These are phyloP conservation scores for Castanea crenata DNA, from an alignment of 306 rosid genomes.

Conservation along the genomic window DNA sequence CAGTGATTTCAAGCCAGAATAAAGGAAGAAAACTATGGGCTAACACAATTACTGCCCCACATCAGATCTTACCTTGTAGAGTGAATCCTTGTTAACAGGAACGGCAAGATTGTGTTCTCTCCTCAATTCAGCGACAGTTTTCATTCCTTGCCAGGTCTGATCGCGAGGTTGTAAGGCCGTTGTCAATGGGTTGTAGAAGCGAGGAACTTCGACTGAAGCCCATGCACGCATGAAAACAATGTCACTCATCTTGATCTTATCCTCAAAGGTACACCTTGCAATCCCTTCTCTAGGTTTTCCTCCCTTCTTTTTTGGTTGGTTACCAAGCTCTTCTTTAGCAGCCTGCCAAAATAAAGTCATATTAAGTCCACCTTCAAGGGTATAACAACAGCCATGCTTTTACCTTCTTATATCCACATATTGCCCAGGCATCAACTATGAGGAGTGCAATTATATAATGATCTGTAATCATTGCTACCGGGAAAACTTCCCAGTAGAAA, in stretches of 20 bases:
- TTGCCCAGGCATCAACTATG: background rate
- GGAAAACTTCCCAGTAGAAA: background rate
- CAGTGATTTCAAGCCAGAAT: background rate
- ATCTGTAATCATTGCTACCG: background rate
- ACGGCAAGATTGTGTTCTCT: slow-evolving; percentile 61
- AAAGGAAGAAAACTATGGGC: background rate
- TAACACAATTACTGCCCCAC: slow-evolving; percentile 3
- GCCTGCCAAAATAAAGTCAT: slow-evolving; percentile 51
- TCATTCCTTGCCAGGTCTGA: slow-evolving; percentile 85
- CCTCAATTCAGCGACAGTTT: slow-evolving; percentile 87
- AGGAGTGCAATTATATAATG: background rate
- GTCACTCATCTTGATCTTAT: slow-evolving; percentile 97
- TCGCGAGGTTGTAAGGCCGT: slow-evolving; percentile 89
- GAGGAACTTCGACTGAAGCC: slow-evolving; percentile 87
- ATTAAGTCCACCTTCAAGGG: background rate
- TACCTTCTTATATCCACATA: background rate
- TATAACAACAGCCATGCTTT: background rate
- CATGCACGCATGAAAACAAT: slow-evolving; percentile 87
- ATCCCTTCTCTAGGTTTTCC: slow-evolving; percentile 83
- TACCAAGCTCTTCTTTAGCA: slow-evolving; percentile 86
- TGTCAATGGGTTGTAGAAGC: slow-evolving; percentile 72
- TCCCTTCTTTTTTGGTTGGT: slow-evolving; percentile 70
- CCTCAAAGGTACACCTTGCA: slow-evolving; percentile 95
- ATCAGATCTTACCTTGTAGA: slow-evolving; percentile 60
- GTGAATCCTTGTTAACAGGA: slow-evolving; percentile 89